Base-by-base conservation (phyloP, 441 rosid genomes). In the Viola pubescens region DNA sequence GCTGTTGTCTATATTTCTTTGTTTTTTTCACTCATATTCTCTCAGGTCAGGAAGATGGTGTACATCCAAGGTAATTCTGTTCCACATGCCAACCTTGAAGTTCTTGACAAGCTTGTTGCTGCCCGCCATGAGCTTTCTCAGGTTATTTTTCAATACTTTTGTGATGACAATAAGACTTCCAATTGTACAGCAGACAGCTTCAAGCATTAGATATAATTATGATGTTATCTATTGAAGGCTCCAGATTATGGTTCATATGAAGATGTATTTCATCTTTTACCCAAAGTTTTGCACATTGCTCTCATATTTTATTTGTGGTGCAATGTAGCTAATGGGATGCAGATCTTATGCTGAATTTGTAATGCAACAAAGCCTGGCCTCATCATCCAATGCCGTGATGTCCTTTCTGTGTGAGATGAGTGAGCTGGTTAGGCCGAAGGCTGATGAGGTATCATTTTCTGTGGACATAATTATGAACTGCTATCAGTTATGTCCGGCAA, bases 91-190 rank as follows among this genome's bases (percentile, higher is more conserved):
- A 94, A 94, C 79, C 81, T 77, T 37, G 67, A 75, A 75, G 94
- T 86, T 69, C 95, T 94, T 70, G 88, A 86, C 64, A 76, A 74
- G 71, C 87, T 94, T 64, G 81, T 85, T 50, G 79, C 83, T 66
- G 77, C 94, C 47, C 92, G 96, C 68, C 88, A 81, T 72, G 96
- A 90, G 81, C 89, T 90, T 71, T 80, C 99, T 7, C 87, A 83
- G 91, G 98, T 92, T 78, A 68, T 19, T 60, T 48, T 57, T 68
- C 63, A 54, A 48, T 11, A n/a, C 46, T 45, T 19, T 19, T 19
- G 26, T 19, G 26, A 19, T 19, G 26, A 19, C 26, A 19, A 19
- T 19, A 19, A 19, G 26, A 19, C 26, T 1, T 19, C 26, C 26
- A 19, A 19, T 19, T 19, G 26, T 19, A 19, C 26, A 19, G 41